Evolutionary conservation across 2,329 filamentous ascomycete genomes (phyloP).

Genomic region (Pochonia chlamydosporia): DNA sequence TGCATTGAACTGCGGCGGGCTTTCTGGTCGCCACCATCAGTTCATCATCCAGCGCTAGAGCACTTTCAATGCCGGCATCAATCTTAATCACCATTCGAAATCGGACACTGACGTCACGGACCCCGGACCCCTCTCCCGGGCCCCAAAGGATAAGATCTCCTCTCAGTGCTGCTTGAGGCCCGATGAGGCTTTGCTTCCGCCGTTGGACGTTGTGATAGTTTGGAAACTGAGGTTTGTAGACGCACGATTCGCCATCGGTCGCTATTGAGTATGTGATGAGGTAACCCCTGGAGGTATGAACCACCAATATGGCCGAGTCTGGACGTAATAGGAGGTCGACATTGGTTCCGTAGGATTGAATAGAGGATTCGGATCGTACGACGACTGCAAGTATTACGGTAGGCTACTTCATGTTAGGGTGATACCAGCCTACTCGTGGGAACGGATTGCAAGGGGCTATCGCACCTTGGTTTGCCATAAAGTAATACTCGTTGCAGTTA

Average conservation of each 20-base stretch:
- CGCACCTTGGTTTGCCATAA: conserved; percentile 91
- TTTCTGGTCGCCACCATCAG: conserved; percentile 86
- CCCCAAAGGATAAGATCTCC: conserved; percentile 64
- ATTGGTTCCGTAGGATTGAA: conserved; percentile 80
- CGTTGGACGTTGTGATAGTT: conserved; percentile 59
- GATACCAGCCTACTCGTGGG: not conserved
- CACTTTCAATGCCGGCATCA: conserved; percentile 86
- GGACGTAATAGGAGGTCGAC: conserved; percentile 79
- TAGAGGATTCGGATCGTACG: conserved; percentile 71
- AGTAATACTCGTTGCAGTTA: conserved; percentile 79
- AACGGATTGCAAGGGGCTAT: not conserved
- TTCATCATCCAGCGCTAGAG: conserved; percentile 86
- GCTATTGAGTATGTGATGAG: conserved; percentile 92
- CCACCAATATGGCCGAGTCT: conserved; percentile 85
- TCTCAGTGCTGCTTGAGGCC: conserved; percentile 45
- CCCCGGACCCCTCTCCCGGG: conserved; percentile 74
- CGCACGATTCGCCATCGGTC: conserved; percentile 72
- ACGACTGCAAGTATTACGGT: conserved; percentile 83
- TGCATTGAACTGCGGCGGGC: conserved; percentile 92
- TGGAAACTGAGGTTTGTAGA: conserved; percentile 78
- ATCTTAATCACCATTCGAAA: conserved; percentile 98
- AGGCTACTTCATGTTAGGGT: conserved; percentile 49
- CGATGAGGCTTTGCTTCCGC: conserved; percentile 55
- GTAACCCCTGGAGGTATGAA: conserved; percentile 80
- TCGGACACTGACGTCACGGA: conserved; percentile 80